Evolutionary conservation across 331 rosid species (phyloP).

Genomic region (Cydonia oblonga): DNA sequence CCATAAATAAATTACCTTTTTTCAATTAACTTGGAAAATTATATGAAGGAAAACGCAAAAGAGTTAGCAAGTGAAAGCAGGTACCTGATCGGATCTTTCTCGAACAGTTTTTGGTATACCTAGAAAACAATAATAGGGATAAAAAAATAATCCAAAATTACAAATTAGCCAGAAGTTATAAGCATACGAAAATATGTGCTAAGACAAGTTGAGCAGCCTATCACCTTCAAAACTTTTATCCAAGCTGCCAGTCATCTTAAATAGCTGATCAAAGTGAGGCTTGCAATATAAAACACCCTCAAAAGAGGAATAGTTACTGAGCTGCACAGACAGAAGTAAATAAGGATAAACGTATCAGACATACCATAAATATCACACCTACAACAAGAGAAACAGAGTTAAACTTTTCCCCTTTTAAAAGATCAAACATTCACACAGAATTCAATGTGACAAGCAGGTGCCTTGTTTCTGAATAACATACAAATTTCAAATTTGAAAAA

Average conservation of each 20-base stretch:
- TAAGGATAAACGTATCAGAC: background rate
- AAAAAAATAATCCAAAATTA: background rate
- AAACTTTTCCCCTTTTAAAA: background rate
- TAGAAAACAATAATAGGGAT: slow-evolving; percentile 12
- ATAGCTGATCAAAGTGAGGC: slow-evolving; percentile 90
- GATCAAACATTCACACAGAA: background rate
- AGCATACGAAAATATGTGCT: background rate
- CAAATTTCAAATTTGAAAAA: background rate
- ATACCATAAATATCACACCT: background rate
- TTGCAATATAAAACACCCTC: slow-evolving; percentile 86
- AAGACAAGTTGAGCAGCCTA: slow-evolving; percentile 7
- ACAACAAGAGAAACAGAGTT: background rate
- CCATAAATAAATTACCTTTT: background rate
- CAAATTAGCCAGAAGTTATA: background rate
- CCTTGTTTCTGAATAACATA: background rate
- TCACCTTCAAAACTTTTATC: slow-evolving; percentile 94
- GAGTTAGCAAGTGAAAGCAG: slow-evolving; percentile 1
- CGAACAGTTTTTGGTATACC: slow-evolving; percentile 59
- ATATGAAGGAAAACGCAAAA: background rate
- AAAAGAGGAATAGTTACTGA: slow-evolving; percentile 69
- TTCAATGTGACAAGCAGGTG: background rate
- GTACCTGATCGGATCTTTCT: slow-evolving; percentile 74
- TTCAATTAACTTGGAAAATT: background rate
- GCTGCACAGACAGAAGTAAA: slow-evolving; percentile 36
- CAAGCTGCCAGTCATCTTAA: slow-evolving; percentile 90